Evolutionary conservation across 148 eudicot genomes (phyloP).

Genomic region (Diospyros kaki): DNA sequence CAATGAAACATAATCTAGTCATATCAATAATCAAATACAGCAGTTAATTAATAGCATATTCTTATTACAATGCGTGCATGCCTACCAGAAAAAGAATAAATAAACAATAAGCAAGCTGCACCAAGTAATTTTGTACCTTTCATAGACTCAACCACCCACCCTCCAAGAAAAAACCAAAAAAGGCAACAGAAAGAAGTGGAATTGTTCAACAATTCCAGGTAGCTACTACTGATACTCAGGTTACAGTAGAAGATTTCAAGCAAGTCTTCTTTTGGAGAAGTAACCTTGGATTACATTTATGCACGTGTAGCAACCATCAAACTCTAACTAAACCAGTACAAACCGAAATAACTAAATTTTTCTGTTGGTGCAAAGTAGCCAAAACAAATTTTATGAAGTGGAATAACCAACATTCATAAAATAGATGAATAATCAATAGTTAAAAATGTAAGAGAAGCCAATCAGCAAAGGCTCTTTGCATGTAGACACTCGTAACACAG

Average conservation of each 20-base stretch:
- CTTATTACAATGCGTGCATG: too few species aligned
- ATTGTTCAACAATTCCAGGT: too few species aligned
- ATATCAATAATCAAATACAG: background rate
- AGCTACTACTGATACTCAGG: too few species aligned
- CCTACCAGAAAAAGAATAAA: too few species aligned
- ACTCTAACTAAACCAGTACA: slow-evolving; percentile 2
- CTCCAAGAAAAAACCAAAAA: too few species aligned
- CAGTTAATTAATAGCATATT: too few species aligned
- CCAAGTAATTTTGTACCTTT: too few species aligned
- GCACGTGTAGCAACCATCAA: background rate
- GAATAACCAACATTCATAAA: background rate
- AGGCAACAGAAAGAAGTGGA: too few species aligned
- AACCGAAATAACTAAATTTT: background rate
- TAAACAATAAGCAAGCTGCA: too few species aligned
- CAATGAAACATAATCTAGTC: background rate
- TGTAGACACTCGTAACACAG: background rate
- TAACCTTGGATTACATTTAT: background rate
- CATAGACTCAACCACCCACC: too few species aligned
- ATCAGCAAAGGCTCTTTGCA: background rate
- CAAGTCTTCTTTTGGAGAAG: too few species aligned
- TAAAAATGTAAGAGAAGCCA: background rate
- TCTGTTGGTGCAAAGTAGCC: background rate
- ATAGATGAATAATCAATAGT: background rate
- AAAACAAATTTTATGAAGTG: background rate
- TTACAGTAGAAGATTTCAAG: too few species aligned